Conservation (phyloP, 1,284 basidiomycete species). For the Chiua sp. region DNA sequence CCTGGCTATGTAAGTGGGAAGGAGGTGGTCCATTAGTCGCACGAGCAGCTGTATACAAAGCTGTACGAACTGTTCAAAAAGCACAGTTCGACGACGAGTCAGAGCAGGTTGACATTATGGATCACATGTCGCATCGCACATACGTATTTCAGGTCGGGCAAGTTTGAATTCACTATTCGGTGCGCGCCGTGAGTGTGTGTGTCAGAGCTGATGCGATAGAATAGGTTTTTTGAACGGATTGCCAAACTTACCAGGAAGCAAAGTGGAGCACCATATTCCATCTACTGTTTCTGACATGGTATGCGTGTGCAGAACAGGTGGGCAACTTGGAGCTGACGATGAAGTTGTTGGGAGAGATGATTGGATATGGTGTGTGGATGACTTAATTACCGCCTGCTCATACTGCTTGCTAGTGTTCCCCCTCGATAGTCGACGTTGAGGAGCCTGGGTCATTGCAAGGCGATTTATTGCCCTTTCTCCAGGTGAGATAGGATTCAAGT, state of each 20-base stretch:
- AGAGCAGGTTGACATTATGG: too few species aligned
- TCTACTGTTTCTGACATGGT: slow-evolving; percentile 78
- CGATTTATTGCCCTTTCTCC: slow-evolving; percentile 70
- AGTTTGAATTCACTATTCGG: too few species aligned
- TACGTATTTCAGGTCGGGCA: too few species aligned
- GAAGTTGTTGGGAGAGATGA: slow-evolving; percentile 78
- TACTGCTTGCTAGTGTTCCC: slow-evolving; percentile 4
- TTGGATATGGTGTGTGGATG: slow-evolving; percentile 69
- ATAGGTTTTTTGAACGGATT: slow-evolving; percentile 91
- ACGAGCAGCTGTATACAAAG: too few species aligned
- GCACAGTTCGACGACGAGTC: too few species aligned
- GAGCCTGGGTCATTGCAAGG: slow-evolving; percentile 59
- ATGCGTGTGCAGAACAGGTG: slow-evolving; percentile 76
- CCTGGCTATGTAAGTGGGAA: slow-evolving; percentile 84
- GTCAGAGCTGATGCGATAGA: not conserved
- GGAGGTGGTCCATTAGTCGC: slow-evolving; percentile 60
- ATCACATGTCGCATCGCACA: too few species aligned
- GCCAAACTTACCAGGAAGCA: slow-evolving; percentile 84
- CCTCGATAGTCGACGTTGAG: slow-evolving; percentile 43
- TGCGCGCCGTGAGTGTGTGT: too few species aligned
- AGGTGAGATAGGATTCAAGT: slow-evolving; percentile 46
- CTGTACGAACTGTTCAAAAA: too few species aligned
- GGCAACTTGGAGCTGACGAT: slow-evolving; percentile 79
- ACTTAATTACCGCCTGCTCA: not conserved
- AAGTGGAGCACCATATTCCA: slow-evolving; percentile 75